Percentiles rank a stretch among this genome's conserved stretches.
phyloP scores from a whole-genome alignment of 805 yeast genomes.

The Wickerhamiella allomyrinae region DNA sequence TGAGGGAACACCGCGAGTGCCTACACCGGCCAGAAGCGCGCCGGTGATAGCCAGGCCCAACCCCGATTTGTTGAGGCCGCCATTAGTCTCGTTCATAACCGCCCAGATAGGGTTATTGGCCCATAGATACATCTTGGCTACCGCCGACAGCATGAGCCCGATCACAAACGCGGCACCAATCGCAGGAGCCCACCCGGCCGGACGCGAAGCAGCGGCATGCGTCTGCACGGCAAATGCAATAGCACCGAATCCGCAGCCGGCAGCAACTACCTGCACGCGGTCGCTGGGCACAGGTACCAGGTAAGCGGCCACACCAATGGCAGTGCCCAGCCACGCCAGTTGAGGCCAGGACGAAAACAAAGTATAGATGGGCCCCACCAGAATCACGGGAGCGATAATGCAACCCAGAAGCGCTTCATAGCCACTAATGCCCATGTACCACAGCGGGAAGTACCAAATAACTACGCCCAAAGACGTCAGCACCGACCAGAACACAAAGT shows the following conservation, averaged over 20 bases:
- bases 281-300: constrained; percentile 50
- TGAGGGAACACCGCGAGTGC: neutral
- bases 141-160: constrained; percentile 62
- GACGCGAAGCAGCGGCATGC: constrained; percentile 22
- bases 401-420: constrained; percentile 61
- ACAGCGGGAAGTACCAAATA: constrained; percentile 93
- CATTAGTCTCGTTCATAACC: constrained; percentile 68
- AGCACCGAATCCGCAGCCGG: constrained; percentile 51
- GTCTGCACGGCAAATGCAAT: constrained; percentile 46
- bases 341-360: constrained; percentile 35
- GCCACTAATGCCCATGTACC: constrained; percentile 97
- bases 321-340: constrained; percentile 37
- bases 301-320: constrained; percentile 66
- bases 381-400: constrained; percentile 42
- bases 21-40: constrained; percentile 40
- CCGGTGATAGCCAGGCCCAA: constrained; percentile 45
- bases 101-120: constrained; percentile 97
- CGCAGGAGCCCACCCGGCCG: constrained; percentile 21
- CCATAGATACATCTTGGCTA: constrained; percentile 58
- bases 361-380: constrained; percentile 33
- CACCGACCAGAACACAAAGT: constrained; percentile 76
- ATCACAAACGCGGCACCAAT: constrained; percentile 44
- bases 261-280: constrained; percentile 49
- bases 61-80: constrained; percentile 72
- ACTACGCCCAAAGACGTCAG: constrained; percentile 68